A percentile compares a stretch with the other conserved stretches of the same genome.
Conservation (phyloP, 208 protist genomes). For the Leishmania tarentolae region DNA sequence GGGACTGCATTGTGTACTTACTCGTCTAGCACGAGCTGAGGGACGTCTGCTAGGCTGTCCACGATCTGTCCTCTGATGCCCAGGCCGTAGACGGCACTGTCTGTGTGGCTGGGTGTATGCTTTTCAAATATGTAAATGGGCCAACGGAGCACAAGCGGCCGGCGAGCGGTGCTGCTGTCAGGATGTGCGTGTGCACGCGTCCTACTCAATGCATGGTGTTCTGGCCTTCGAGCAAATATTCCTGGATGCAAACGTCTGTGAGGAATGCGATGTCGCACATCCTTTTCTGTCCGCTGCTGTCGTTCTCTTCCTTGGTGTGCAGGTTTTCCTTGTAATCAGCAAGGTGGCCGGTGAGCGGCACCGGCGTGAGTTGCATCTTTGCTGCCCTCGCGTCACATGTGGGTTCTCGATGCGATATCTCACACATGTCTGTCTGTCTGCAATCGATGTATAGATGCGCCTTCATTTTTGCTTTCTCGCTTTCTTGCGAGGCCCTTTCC, state of each 20-base stretch:
- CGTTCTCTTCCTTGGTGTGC: background rate
- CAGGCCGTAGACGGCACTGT: background rate
- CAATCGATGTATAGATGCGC: background rate
- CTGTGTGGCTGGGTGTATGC: background rate
- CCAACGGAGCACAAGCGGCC: background rate
- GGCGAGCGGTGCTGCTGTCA: background rate
- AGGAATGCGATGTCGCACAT: background rate
- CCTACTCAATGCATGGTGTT: background rate
- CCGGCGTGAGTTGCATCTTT: background rate
- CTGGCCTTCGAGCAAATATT: background rate
- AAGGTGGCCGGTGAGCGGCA: background rate
- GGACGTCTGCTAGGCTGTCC: background rate
- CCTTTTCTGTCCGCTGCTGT: background rate
- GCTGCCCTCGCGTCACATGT: background rate
- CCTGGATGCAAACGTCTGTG: background rate
- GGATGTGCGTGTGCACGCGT: background rate
- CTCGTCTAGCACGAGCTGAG: slow-evolving; percentile 35
- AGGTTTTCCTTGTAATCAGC: background rate
- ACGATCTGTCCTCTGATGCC: background rate
- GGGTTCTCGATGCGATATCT: background rate
- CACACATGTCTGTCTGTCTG: background rate
- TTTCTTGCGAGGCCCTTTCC: background rate
- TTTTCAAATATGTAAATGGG: background rate
- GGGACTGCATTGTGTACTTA: slow-evolving; percentile 79
- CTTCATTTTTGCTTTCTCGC: slow-evolving; percentile 2